Base-by-base conservation (phyloP, 2,329 filamentous ascomycete genomes). In the Leptographium procerum region DNA sequence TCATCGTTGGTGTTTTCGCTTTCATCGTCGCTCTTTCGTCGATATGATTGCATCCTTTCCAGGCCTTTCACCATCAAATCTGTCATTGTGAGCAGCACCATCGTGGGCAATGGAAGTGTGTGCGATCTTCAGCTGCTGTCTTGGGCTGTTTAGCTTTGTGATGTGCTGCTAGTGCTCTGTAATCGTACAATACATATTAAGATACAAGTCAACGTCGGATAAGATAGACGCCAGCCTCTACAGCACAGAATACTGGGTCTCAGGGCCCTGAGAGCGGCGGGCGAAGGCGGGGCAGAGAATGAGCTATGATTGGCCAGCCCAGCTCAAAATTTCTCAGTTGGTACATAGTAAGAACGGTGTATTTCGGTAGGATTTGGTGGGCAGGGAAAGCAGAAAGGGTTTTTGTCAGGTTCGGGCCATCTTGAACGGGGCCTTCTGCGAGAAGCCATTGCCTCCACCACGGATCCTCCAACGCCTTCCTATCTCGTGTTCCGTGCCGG, bases 81-180 rank as follows among this genome's bases (percentile, higher is more conserved):
- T 4, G 87, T 91, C 77, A 90, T 86, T n/a, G 85, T 88, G 48
- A 94, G 82, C 50, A 88, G 76, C 22, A 91, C 87, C 88, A 92
- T 92, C 7, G 33, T 22, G 31, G 50, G 26, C 26, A 33, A 10
- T 16, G 19, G 16, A 8, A 36, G 36, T 16, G 14, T 14, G 36
- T n/a, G n/a, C n/a, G n/a, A n/a, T n/a, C n/a, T n/a, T n/a, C n/a
- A n/a, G n/a, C n/a, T n/a, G 14, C 34, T 14, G 10, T 36, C 19
- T 9, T 19, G 19, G 40, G 19, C 31, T 43, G 40, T 19, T 8
- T 9, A n/a, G 19, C 40, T 14, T 19, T 11, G 26, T 50, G 26
- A 29, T 50, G 13, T 50, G 24, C 13, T n/a, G 40, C 40, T 7
- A 43, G 16, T 7, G 40, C 40, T 33, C 19, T 43, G n/a, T n/a